Percentiles rank a stretch among this genome's conserved stretches.
Conservation (phyloP, 306 rosid species). For the Vigna reflexopilosa region DNA sequence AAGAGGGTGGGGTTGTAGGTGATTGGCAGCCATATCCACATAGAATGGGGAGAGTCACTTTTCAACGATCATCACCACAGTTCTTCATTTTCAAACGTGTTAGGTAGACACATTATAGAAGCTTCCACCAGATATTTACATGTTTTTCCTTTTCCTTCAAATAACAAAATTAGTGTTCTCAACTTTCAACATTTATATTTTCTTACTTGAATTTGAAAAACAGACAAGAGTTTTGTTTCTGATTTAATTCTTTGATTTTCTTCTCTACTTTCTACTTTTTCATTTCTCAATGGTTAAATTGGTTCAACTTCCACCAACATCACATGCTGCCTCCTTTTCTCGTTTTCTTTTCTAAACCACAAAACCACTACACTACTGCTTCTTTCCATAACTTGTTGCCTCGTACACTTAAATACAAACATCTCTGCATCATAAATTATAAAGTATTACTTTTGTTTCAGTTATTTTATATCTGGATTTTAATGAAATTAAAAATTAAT, state of each 20-base stretch:
- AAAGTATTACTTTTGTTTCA: no score
- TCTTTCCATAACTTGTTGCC: no score
- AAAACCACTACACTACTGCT: no score
- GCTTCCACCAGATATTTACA: constrained; percentile 39
- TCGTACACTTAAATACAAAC: no score
- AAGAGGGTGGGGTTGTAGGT: not conserved
- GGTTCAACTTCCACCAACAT: constrained; percentile 37
- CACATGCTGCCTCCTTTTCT: not conserved
- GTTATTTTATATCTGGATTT: no score
- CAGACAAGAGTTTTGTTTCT: not conserved
- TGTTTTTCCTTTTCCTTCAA: not conserved
- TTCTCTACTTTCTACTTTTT: not conserved
- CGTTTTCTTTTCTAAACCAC: no score
- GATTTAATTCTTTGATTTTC: not conserved
- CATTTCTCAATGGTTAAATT: constrained; percentile 3
- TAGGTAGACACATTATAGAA: constrained; percentile 46
- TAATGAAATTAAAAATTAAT: no score
- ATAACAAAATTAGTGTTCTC: constrained; percentile 3
- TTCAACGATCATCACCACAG: constrained; percentile 5
- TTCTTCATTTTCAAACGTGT: constrained; percentile 44
- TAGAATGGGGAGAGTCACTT: constrained; percentile 32
- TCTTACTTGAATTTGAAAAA: not conserved
- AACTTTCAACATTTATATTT: not conserved
- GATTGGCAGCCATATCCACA: not conserved
- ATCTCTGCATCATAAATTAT: no score